Evolutionary conservation across 179 eudicot species (phyloP), one percentile per base, ranked within the genome.

Genomic region (Heliamphora pulchella): DNA sequence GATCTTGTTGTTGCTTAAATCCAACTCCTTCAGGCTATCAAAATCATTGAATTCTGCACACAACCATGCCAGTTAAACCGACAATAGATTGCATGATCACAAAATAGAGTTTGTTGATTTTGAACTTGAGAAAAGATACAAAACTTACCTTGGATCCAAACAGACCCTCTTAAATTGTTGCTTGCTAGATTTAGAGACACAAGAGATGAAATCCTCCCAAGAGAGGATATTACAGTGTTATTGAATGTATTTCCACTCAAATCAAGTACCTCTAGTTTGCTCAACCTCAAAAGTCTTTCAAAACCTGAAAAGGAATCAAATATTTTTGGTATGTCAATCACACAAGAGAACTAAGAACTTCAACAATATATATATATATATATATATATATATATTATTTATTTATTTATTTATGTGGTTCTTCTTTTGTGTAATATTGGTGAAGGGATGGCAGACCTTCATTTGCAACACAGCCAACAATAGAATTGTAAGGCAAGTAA

Each of bases 271-370:
- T 74, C 77, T 5, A 74, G 63, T 31, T 74, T 31, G 13, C 2
- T 4, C 44, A 74, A 39, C n/a, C 64, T 74, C 5, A 20, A 22
- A 14, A 55, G 77, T 41, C n/a, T 74, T 31, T 31, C 77, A 74
- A 57, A 74, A 39, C 77, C 77, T 70, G 74, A 6, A 70, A 15
- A 70, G 15, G 22, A 44, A 43, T 13, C 53, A 70, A 68, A 15
- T 4, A 46, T 58, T 9, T 31, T 31, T 31, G 31, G 31, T 31
- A 31, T 31, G 31, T 0, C 31, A 31, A 31, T 31, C 31, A 31
- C 31, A 31, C 31, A 31, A 31, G 31, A 31, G 31, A 31, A 31
- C 31, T 31, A 31, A 31, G 31, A 31, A 31, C 31, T 31, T 31
- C 31, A 31, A 31, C 31, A 31, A 31, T 31, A 31, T 31, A 31